Evolutionary conservation across 352 stramenopile species (phyloP), one percentile per base, ranked within the genome.

Genomic region (Pythium grandisporangium): DNA sequence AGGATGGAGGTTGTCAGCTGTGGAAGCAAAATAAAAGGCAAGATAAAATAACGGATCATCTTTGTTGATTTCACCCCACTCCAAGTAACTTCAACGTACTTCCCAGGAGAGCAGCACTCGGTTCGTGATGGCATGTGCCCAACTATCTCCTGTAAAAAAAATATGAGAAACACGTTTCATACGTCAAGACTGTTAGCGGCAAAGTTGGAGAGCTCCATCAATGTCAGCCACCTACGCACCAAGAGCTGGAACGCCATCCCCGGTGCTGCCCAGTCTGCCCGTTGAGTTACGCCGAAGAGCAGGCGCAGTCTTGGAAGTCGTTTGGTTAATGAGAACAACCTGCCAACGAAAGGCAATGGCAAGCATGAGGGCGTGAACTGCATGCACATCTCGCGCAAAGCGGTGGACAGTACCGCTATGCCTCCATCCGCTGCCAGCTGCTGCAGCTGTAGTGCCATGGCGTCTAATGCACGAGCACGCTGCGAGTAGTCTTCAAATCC

Each of bases 401-500:
- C 27, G 27, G 27, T 32, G 8, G 27, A 8, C 14, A 11, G 13
- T n/a, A 38, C 33, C 19, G 33, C 33, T 17, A 38, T 7, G 6
- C 33, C 33, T 11, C 77, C 83, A 22, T 86, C 69, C 13, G 47
- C 27, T 1, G 72, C 62, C 5, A 93, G 34, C 11, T 58, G 51
- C 34, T 87, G 68, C 24, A 98, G 54, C 36, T 83, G 68, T 1
- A 42, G 51, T 29, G 86, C 76, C 35, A 95, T 56, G 20, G 59
- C 55, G n/a, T 83, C 77, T n/a, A 97, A 55, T 10, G 69, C 56
- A 20, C 79, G 61, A 10, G 67, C 48, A 14, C 88, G 70, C 48
- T 81, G 63, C 1, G 47, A 40, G 38, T 77, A 91, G 30, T 94
- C 63, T 41, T 90, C 72, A 37, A 85, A 90, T 0, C 67, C 76